phyloP scores from a whole-genome alignment of 2,329 filamentous ascomycete genomes.

The Cephalotrichum gorgonifer region DNA sequence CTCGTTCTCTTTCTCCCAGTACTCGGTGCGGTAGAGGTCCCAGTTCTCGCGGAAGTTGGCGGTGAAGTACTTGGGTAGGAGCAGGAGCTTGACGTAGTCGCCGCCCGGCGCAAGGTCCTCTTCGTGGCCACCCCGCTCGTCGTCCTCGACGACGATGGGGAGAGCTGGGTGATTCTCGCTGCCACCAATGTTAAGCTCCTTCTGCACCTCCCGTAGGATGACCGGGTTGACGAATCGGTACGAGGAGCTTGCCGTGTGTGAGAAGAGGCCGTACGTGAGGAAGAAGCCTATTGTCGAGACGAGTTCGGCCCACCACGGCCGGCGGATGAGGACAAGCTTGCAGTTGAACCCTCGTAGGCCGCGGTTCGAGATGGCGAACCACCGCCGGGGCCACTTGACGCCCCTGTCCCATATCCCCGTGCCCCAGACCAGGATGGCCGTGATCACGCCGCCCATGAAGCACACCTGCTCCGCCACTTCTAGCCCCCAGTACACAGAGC shows the following conservation, averaged over 20 bases:
- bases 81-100: constrained; percentile 80
- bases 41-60: constrained; percentile 93
- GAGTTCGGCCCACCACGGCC: constrained; percentile 71
- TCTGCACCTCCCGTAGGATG: constrained; percentile 49
- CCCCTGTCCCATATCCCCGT: constrained; percentile 96
- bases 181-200: constrained; percentile 38
- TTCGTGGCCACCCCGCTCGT: constrained; percentile 61
- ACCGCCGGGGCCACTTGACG: constrained; percentile 84
- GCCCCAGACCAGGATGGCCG: constrained; percentile 77
- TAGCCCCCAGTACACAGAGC: constrained; percentile 92
- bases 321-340: constrained; percentile 83
- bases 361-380: constrained; percentile 81
- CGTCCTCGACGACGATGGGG: constrained; percentile 36
- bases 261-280: constrained; percentile 65
- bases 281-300: constrained; percentile 65
- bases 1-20: constrained; percentile 96
- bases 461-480: constrained; percentile 85
- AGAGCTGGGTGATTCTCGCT: constrained; percentile 29
- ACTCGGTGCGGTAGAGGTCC: constrained; percentile 88
- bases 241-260: constrained; percentile 54
- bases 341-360: constrained; percentile 89
- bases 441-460: constrained; percentile 83
- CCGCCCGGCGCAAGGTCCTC: constrained; percentile 86
- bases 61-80: constrained; percentile 90
- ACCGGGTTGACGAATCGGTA: constrained; percentile 69